These are phyloP conservation scores for Globisporangium okanoganense DNA, from an alignment of 352 stramenopile species.

Conservation along the genomic window DNA sequence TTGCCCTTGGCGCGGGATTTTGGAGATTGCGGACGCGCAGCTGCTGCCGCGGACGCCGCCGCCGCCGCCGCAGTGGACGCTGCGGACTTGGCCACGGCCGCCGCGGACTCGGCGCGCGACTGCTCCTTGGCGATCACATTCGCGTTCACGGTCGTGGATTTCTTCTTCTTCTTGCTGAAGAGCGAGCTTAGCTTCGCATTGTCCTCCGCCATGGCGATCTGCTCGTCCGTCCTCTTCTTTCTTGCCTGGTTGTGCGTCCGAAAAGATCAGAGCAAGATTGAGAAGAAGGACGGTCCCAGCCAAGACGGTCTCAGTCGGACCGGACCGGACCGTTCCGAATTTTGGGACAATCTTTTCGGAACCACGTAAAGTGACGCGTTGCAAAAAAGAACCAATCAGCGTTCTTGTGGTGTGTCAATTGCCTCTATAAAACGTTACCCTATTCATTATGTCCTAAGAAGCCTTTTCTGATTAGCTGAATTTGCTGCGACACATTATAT, in stretches of 20 bases:
- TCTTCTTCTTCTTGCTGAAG: constrained; percentile 85
- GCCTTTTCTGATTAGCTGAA: not conserved
- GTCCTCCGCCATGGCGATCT: constrained; percentile 19
- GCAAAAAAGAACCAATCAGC: not conserved
- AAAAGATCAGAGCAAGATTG: no score
- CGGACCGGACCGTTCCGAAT: not conserved
- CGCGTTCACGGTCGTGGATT: constrained; percentile 71
- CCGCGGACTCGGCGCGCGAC: constrained; percentile 23
- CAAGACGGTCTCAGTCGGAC: no score
- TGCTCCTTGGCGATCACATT: constrained; percentile 74
- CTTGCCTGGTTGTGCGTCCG: not conserved
- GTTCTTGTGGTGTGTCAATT: not conserved
- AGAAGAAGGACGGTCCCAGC: no score
- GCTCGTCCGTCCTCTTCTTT: not conserved
- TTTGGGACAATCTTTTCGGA: no score
- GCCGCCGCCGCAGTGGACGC: constrained; percentile 3
- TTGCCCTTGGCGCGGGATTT: constrained; percentile 12
- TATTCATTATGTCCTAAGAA: not conserved
- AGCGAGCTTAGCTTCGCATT: constrained; percentile 79
- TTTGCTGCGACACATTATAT: not conserved
- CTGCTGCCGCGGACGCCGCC: not conserved
- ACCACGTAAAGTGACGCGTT: not conserved
- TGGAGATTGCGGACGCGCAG: not conserved
- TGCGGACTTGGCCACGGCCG: constrained; percentile 17
- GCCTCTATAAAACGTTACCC: not conserved